These are phyloP conservation scores for Irpex sp. DNA, from an alignment of 1,284 basidiomycete genomes.

Conservation along the genomic window DNA sequence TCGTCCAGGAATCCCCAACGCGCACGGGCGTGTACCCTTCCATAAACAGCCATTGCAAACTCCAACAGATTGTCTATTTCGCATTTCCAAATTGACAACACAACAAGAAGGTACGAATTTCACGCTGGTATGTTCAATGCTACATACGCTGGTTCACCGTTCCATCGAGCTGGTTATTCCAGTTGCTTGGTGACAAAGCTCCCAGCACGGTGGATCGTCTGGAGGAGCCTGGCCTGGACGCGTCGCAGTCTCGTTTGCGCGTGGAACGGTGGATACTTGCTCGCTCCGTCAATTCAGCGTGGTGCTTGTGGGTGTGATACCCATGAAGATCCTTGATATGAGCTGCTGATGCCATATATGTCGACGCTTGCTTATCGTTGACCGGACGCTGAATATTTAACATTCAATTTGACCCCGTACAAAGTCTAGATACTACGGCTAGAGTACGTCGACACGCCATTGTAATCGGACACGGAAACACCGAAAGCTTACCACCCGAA, in stretches of 20 bases:
- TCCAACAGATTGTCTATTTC: neutral
- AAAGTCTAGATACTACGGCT: no score
- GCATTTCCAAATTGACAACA: neutral
- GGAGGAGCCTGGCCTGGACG: neutral
- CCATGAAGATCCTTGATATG: neutral
- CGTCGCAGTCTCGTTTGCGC: no score
- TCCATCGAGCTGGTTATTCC: neutral
- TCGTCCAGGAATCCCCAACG: no score
- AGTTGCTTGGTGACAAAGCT: neutral
- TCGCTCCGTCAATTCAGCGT: neutral
- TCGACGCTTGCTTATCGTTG: neutral
- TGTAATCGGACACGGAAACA: no score
- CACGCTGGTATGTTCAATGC: neutral
- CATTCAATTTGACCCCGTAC: no score
- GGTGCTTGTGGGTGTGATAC: neutral
- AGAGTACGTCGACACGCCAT: no score
- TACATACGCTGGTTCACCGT: neutral
- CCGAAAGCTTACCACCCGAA: no score
- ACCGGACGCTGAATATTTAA: no score
- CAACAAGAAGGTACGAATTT: neutral
- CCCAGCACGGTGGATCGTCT: neutral
- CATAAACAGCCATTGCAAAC: neutral
- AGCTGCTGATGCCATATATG: neutral
- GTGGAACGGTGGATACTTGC: neutral
- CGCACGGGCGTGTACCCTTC: neutral